Percentiles rank a stretch among this genome's conserved stretches.
phyloP scores from a whole-genome alignment of 805 yeast species.

The Suhomyces vadensis region DNA sequence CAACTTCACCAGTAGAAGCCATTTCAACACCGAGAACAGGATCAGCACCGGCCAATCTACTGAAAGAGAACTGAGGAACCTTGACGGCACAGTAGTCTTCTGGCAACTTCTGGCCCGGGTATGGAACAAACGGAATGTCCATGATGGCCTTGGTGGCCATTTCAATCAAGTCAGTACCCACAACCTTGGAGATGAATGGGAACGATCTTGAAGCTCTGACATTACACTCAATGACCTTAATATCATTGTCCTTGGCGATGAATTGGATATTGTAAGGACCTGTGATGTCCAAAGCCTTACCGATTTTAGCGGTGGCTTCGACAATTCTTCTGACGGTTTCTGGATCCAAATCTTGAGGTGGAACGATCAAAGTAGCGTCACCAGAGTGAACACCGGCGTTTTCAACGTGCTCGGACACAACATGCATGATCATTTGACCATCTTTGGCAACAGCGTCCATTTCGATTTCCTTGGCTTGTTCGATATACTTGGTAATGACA shows the following conservation, averaged over 20 bases:
- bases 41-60: conserved; percentile 96
- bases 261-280: conserved; percentile 98
- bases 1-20: conserved; percentile 99
- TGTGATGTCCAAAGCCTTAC: conserved; percentile 89
- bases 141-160: conserved; percentile 95
- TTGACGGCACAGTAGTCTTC: conserved; percentile 93
- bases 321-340: conserved; percentile 91
- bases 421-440: conserved; percentile 94
- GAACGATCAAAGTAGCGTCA: conserved; percentile 96
- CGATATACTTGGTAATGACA: conserved; percentile 94
- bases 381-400: conserved; percentile 99
- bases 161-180: conserved; percentile 94
- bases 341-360: conserved; percentile 92
- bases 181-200: conserved; percentile 97
- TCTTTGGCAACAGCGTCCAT: conserved; percentile 98
- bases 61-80: conserved; percentile 97
- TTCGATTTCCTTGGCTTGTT: conserved; percentile 96
- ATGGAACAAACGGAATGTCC: conserved; percentile 85
- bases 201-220: conserved; percentile 99
- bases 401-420: conserved; percentile 97
- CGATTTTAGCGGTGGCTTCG: conserved; percentile 94
- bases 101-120: conserved; percentile 87
- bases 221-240: conserved; percentile 97
- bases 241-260: conserved; percentile 91
- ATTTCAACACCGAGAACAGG: conserved; percentile 97